Evolutionary conservation across 352 stramenopile species (phyloP), one percentile per base, ranked within the genome.

Genomic region (Halophytophthora polymorphica): DNA sequence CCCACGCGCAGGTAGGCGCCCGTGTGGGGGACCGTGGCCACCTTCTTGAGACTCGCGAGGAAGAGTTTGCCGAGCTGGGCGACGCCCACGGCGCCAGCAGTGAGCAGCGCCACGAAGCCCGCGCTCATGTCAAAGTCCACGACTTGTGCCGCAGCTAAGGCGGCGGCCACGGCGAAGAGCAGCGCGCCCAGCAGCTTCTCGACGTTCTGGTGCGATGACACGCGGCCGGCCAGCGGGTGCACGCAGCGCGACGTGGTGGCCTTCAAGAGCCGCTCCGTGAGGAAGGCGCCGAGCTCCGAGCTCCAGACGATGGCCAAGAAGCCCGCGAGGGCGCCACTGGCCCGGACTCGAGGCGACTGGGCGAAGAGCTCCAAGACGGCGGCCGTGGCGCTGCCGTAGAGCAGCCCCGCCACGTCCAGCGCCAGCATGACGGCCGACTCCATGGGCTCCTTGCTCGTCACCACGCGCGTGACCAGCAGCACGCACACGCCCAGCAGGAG

Each of bases 361-460:
- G 71, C 62, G 38, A 88, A 79, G 21, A 81, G 74, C 34, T 64
- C 63, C 42, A 88, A 43, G 17, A 84, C 72, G 13, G 62, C 74
- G 22, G 63, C 67, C 14, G 68, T 53, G 38, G 64, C 65, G 31
- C 64, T 69, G 10, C 84, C 28, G 38, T 86, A 86, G 12, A 88
- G 39, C 15, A 88, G 46, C 0, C 73, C 71, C 4, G 62, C 44
- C 31, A 86, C 48, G 51, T 88, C 77, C 11, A 88, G 53, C 10
- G 84, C 61, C 37, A 70, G 70, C 60, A 81, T 73, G 10, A 84
- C 69, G 0, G 69, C 51, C 15, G 71, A 86, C 56, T 88, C 77
- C 62, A 86, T 79, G 0, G 72, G 47, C 28, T 88, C 77, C 51
- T 88, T 83, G 41, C 77, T 83, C 2, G 69, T 77, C 15, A 88